Evolutionary conservation across 2,329 filamentous ascomycete species (phyloP).

Genomic region (Colletotrichum sp.): DNA sequence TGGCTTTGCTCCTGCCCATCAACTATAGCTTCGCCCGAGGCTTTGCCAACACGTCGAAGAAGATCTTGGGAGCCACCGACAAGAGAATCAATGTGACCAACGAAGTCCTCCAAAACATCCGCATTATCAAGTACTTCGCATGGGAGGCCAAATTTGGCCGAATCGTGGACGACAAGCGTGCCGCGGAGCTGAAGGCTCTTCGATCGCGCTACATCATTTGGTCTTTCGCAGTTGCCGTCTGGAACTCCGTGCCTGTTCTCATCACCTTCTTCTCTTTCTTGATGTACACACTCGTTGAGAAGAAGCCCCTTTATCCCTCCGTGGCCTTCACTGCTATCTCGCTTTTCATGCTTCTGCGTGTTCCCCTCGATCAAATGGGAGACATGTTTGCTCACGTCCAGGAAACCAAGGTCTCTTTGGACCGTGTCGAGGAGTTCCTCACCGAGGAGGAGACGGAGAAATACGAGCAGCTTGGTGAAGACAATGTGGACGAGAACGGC

Average conservation of each 20-base stretch:
- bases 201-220: slow-evolving; percentile 87
- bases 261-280: slow-evolving; percentile 98
- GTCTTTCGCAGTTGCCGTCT: slow-evolving; percentile 89
- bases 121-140: slow-evolving; percentile 99
- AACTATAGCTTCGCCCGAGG: slow-evolving; percentile 88
- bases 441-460: slow-evolving; percentile 96
- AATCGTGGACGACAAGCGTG: slow-evolving; percentile 87
- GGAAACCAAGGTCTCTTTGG: slow-evolving; percentile 95
- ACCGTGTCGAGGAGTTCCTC: slow-evolving; percentile 94
- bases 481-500: slow-evolving; percentile 71
- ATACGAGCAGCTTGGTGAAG: slow-evolving; percentile 79
- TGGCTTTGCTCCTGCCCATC: slow-evolving; percentile 85
- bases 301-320: slow-evolving; percentile 87
- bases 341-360: slow-evolving; percentile 90
- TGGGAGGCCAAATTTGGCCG: slow-evolving; percentile 93
- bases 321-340: slow-evolving; percentile 96
- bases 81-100: slow-evolving; percentile 96
- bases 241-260: slow-evolving; percentile 93
- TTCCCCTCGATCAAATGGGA: slow-evolving; percentile 92
- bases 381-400: slow-evolving; percentile 99
- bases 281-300: slow-evolving; percentile 87
- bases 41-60: slow-evolving; percentile 86
- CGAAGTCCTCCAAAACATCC: slow-evolving; percentile 94
- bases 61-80: slow-evolving; percentile 91
- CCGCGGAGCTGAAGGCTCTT: slow-evolving; percentile 76